phyloP scores from a whole-genome alignment of 495 filamentous ascomycete species.

The Aspergillus taichungensis region DNA sequence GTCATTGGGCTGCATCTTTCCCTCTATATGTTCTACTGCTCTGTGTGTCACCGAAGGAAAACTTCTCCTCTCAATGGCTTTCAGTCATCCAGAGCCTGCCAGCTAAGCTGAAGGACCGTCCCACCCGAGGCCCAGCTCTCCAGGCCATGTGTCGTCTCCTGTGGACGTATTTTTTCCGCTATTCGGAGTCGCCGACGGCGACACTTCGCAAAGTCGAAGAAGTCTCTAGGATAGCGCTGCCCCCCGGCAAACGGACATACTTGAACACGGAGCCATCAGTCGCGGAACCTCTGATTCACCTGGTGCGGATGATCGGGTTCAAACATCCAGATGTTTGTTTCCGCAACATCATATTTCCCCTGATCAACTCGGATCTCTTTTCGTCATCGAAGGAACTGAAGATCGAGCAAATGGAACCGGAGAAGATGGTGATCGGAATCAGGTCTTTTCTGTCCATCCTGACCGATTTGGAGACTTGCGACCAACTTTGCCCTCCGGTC shows the following conservation, averaged over 20 bases:
- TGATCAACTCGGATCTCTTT: slow-evolving; percentile 89
- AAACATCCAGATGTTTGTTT: slow-evolving; percentile 92
- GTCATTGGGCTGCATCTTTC: slow-evolving; percentile 82
- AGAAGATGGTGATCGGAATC: slow-evolving; percentile 94
- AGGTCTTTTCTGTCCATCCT: slow-evolving; percentile 86
- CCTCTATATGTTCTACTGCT: slow-evolving; percentile 76
- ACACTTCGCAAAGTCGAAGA: slow-evolving; percentile 79
- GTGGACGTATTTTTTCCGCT: slow-evolving; percentile 91
- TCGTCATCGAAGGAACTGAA: slow-evolving; percentile 64
- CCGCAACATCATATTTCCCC: slow-evolving; percentile 79
- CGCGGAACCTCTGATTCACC: slow-evolving; percentile 81
- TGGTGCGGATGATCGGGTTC: slow-evolving; percentile 91
- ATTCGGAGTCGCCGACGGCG: slow-evolving; percentile 58
- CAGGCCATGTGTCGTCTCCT: slow-evolving; percentile 86
- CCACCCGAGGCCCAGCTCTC: slow-evolving; percentile 68
- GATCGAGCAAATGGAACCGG: slow-evolving; percentile 89
- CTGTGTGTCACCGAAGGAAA: slow-evolving; percentile 78
- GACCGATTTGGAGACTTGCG: slow-evolving; percentile 83
- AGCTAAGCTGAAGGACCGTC: slow-evolving; percentile 72
- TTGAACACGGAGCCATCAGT: slow-evolving; percentile 71
- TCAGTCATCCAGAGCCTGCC: slow-evolving; percentile 68
- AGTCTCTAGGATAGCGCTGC: slow-evolving; percentile 71
- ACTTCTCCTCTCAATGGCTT: slow-evolving; percentile 77
- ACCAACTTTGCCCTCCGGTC: slow-evolving; percentile 72
- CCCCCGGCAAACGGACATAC: slow-evolving; percentile 65